A percentile compares a stretch with the other conserved stretches of the same genome.
These are phyloP conservation scores for Sophora flavescens DNA, from an alignment of 306 rosid genomes.

Conservation along the genomic window DNA sequence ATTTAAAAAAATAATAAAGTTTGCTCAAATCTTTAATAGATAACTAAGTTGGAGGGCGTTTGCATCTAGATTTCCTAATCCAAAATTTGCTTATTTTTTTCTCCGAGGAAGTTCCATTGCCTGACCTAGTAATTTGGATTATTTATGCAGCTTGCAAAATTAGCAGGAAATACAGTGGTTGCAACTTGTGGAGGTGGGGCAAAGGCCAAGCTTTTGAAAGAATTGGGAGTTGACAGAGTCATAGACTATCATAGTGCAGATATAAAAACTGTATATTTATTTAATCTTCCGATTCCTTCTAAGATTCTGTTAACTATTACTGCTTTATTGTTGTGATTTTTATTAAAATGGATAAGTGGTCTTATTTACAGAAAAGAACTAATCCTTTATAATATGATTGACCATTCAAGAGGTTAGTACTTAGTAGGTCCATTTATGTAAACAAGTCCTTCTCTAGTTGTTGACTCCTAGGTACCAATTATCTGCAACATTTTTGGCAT, in stretches of 20 bases:
- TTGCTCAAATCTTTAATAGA: not conserved
- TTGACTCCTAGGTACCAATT: not conserved
- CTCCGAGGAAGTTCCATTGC: constrained; percentile 9
- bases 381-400: not conserved
- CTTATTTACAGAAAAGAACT: not conserved
- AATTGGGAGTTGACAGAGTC: constrained; percentile 92
- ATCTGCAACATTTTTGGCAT: constrained; percentile 24
- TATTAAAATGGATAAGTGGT: constrained; percentile 11
- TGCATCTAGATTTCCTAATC: constrained; percentile 18
- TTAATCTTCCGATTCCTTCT: constrained; percentile 28
- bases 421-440: constrained; percentile 21
- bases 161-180: constrained; percentile 88
- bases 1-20: not conserved
- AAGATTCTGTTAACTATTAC: constrained; percentile 20
- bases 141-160: constrained; percentile 82
- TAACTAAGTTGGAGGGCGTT: constrained; percentile 8
- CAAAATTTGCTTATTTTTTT: constrained; percentile 28
- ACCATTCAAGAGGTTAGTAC: constrained; percentile 13
- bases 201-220: constrained; percentile 83
- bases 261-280: constrained; percentile 71
- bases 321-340: constrained; percentile 22
- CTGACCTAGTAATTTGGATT: constrained; percentile 37
- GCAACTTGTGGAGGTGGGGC: constrained; percentile 95
- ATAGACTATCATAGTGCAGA: constrained; percentile 90
- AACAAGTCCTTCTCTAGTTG: not conserved